phyloP scores from a whole-genome alignment of 2,329 filamentous ascomycete genomes.

The Fusarium chuoi region DNA sequence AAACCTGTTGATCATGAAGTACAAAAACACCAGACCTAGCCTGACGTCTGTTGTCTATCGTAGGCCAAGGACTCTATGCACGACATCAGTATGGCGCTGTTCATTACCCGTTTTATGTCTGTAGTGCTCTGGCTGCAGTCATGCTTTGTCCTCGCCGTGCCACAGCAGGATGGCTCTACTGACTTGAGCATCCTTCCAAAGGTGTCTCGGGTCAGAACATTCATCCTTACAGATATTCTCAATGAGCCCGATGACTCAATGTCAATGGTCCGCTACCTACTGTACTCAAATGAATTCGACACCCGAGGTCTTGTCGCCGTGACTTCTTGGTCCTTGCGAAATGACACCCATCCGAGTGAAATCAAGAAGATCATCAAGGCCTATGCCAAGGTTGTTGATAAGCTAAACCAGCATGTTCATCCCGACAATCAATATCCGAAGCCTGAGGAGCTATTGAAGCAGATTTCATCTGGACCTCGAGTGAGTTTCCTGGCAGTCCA shows the following conservation, averaged over 20 bases:
- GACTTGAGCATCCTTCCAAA: neutral
- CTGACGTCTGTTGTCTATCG: too few relatives aligned
- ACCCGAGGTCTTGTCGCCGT: conserved; percentile 1
- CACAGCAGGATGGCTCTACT: neutral
- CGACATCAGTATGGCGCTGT: neutral
- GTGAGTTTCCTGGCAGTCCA: neutral
- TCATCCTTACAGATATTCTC: conserved; percentile 9
- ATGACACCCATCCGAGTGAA: neutral
- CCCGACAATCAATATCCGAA: neutral
- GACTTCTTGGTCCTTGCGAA: conserved; percentile 13
- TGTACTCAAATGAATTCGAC: conserved; percentile 15
- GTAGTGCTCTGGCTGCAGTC: neutral
- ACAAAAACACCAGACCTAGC: neutral
- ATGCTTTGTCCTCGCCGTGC: neutral
- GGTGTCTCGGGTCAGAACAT: neutral
- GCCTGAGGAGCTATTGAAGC: neutral
- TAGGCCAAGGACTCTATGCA: too few relatives aligned
- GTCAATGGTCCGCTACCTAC: conserved; percentile 9
- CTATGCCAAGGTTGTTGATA: conserved; percentile 7
- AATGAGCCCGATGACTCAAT: conserved; percentile 19
- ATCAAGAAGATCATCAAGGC: neutral
- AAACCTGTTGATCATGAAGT: neutral
- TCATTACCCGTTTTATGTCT: neutral
- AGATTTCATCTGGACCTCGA: neutral
- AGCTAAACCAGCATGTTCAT: conserved; percentile 17